A percentile compares a stretch with the other conserved stretches of the same genome.
Evolutionary conservation across 345 rosid genomes (phyloP).

Genomic region (Lagerstroemia speciosa): DNA sequence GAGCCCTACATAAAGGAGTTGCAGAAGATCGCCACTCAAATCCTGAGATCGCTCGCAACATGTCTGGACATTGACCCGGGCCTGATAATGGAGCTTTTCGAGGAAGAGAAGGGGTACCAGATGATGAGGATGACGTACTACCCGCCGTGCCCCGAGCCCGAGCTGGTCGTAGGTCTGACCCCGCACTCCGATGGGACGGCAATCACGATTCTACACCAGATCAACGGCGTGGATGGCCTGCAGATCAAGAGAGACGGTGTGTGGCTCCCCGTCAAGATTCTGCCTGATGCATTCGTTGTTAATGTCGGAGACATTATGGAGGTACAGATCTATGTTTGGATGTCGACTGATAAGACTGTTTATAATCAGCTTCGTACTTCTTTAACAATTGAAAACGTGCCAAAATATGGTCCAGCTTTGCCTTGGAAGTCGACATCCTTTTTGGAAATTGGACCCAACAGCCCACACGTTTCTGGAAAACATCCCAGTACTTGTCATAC

Average conservation of each 20-base stretch:
- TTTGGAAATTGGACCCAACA: neutral
- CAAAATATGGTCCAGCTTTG: neutral
- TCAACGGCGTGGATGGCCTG: conserved; percentile 20
- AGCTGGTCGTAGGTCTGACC: conserved; percentile 21
- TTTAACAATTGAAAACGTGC: neutral
- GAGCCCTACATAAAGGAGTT: conserved; percentile 19
- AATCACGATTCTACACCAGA: conserved; percentile 19
- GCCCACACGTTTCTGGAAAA: neutral
- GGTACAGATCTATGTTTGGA: conserved; percentile 8
- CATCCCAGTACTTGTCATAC: too few species aligned
- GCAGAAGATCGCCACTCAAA: conserved; percentile 21
- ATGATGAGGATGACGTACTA: conserved; percentile 20
- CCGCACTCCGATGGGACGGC: conserved; percentile 19
- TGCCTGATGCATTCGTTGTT: conserved; percentile 15
- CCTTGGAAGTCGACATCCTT: neutral
- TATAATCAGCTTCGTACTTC: too few species aligned
- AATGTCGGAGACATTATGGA: conserved; percentile 24
- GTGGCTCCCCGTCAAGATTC: conserved; percentile 14
- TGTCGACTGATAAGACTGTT: neutral
- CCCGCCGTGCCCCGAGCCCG: conserved; percentile 18
- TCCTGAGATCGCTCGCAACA: conserved; percentile 15
- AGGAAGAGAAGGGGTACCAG: conserved; percentile 29
- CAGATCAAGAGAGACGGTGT: conserved; percentile 20
- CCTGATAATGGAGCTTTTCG: conserved; percentile 26
- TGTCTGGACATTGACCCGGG: conserved; percentile 13